phyloP scores from a whole-genome alignment of 2,329 filamentous ascomycete species.

The Didymosphaeria variabile region DNA sequence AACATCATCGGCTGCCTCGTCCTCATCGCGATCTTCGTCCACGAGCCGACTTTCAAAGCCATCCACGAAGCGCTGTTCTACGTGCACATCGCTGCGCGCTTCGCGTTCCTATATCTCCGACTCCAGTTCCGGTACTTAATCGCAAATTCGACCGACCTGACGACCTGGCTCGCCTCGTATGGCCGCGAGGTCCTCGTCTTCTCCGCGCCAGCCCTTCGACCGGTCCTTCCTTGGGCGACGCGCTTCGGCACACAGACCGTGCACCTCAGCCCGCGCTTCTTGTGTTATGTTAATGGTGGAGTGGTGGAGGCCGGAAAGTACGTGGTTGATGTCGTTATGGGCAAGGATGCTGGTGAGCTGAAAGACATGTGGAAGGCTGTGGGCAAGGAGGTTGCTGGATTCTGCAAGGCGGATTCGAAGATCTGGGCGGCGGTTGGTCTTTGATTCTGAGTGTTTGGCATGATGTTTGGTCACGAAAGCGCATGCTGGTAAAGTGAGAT shows the following conservation, averaged over 20 bases:
- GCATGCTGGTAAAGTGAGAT: neutral
- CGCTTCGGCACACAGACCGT: neutral
- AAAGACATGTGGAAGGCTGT: neutral
- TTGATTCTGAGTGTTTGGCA: neutral
- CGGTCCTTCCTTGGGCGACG: slow-evolving; percentile 1
- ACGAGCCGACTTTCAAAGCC: neutral
- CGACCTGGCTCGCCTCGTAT: neutral
- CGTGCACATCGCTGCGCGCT: neutral
- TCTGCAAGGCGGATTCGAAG: neutral
- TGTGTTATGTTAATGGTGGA: neutral
- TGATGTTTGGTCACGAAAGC: neutral
- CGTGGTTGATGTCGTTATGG: slow-evolving; percentile 6
- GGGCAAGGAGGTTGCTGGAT: neutral
- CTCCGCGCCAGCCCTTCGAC: neutral
- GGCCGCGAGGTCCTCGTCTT: neutral
- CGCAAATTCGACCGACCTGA: neutral
- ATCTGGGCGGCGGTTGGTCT: neutral
- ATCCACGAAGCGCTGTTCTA: neutral
- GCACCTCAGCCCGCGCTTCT: neutral
- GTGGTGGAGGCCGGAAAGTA: slow-evolving; percentile 6
- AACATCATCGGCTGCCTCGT: neutral
- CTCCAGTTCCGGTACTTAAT: neutral
- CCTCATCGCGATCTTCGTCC: neutral
- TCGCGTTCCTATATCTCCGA: neutral
- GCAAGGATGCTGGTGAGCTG: neutral